Conservation (phyloP, 2,329 filamentous ascomycete genomes). For the Trichoderma gracile region DNA sequence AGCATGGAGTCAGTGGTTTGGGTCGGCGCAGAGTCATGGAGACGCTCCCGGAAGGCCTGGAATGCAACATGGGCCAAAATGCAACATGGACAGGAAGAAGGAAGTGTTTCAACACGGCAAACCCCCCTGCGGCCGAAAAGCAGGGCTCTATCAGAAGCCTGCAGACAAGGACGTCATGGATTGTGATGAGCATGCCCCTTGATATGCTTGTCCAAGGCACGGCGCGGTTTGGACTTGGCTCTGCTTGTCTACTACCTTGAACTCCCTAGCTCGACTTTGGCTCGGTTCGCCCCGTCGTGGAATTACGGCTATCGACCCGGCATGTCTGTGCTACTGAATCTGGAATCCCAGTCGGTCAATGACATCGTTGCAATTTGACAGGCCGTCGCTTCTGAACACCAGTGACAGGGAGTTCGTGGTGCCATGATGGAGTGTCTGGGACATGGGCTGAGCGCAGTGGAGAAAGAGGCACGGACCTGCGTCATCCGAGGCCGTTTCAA, state of each 20-base stretch:
- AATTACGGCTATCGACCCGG: slow-evolving; percentile 11
- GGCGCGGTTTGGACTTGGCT: background rate
- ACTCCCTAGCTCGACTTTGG: background rate
- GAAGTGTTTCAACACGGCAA: background rate
- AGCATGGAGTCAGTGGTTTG: background rate
- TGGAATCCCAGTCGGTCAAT: background rate
- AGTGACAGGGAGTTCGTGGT: background rate
- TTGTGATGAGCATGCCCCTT: background rate
- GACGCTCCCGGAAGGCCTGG: background rate
- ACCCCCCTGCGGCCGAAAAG: background rate
- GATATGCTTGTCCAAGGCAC: background rate
- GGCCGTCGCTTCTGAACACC: background rate
- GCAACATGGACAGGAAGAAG: background rate
- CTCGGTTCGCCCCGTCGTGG: slow-evolving; percentile 12
- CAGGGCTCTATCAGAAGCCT: background rate
- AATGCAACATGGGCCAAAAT: background rate
- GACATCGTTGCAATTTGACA: background rate
- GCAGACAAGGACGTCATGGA: background rate
- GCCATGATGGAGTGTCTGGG: background rate
- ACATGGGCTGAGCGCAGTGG: background rate
- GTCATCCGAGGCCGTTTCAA: slow-evolving; percentile 14
- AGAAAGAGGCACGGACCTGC: slow-evolving; percentile 9
- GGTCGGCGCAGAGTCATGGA: background rate
- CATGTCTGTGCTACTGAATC: slow-evolving; percentile 1
- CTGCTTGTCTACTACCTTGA: background rate